Conservation (phyloP, 164 flowering plant species). For the Tetrastigma voinierianum region DNA sequence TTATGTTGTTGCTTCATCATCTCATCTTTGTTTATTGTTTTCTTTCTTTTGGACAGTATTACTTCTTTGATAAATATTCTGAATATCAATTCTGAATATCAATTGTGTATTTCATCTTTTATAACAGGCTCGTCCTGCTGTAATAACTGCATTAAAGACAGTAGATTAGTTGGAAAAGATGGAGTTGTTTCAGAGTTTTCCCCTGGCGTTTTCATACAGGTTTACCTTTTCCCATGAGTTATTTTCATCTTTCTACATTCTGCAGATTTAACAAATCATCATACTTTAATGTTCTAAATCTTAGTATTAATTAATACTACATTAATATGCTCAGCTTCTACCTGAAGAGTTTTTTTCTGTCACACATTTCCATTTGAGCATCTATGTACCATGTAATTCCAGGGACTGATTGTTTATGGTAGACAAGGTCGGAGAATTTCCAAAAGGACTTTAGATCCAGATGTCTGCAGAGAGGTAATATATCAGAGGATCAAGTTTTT, state of each 20-base stretch:
- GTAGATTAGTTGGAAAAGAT: conserved; percentile 80
- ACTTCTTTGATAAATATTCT: conserved; percentile 1
- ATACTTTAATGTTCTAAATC: background rate
- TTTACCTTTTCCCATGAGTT: conserved; percentile 15
- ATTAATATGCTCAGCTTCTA: background rate
- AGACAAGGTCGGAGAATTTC: conserved; percentile 83
- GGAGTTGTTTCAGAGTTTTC: conserved; percentile 72
- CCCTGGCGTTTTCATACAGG: conserved; percentile 95
- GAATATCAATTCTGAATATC: too few species aligned
- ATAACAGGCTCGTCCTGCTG: conserved; percentile 82
- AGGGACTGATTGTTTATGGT: conserved; percentile 98
- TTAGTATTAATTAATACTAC: too few species aligned
- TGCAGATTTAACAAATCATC: background rate
- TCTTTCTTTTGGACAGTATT: background rate
- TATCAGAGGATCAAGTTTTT: background rate
- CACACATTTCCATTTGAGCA: background rate
- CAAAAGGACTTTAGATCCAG: conserved; percentile 64
- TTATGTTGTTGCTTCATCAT: background rate
- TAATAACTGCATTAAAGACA: conserved; percentile 41
- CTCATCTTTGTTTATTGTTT: background rate
- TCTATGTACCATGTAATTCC: conserved; percentile 5
- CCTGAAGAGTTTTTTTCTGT: background rate
- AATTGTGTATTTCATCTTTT: conserved; percentile 18
- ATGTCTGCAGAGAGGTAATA: conserved; percentile 81
- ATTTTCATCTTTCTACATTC: background rate